Conservation (phyloP, 2,329 filamentous ascomycete species). For the Colletotrichum tabaci region DNA sequence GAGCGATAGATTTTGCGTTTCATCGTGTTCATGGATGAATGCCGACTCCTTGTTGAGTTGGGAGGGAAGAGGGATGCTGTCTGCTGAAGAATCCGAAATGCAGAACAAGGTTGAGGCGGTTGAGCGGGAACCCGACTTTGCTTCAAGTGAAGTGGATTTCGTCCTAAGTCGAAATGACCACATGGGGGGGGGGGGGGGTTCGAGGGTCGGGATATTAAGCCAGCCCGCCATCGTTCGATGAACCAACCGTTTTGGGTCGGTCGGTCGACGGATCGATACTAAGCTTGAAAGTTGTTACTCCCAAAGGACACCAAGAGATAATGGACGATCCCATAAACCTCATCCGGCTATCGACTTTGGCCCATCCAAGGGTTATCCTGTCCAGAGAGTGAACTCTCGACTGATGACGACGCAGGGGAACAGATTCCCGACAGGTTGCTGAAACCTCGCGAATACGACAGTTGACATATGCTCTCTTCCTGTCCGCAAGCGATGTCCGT, state of each 20-base stretch:
- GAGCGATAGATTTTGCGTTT: constrained; percentile 30
- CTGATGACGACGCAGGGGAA: background rate
- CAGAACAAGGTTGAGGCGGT: constrained; percentile 4
- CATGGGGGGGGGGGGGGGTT: background rate
- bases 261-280: background rate
- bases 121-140: constrained; percentile 1
- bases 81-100: background rate
- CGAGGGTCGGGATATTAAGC: constrained; percentile 22
- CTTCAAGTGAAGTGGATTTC: background rate
- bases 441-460: background rate
- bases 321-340: background rate
- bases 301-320: background rate
- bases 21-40: constrained; percentile 12
- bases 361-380: background rate
- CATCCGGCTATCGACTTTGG: background rate
- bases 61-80: background rate
- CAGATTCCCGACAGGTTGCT: background rate
- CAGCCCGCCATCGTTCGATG: background rate
- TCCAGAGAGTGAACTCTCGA: background rate
- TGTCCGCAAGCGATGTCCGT: too few species aligned
- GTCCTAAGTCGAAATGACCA: constrained; percentile 17
- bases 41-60: constrained; percentile 14
- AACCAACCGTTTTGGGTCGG: background rate
- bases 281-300: constrained; percentile 4
- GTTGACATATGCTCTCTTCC: background rate